Base-by-base conservation (phyloP, 257 asterid genomes). In the Solanum gracilifrons region DNA sequence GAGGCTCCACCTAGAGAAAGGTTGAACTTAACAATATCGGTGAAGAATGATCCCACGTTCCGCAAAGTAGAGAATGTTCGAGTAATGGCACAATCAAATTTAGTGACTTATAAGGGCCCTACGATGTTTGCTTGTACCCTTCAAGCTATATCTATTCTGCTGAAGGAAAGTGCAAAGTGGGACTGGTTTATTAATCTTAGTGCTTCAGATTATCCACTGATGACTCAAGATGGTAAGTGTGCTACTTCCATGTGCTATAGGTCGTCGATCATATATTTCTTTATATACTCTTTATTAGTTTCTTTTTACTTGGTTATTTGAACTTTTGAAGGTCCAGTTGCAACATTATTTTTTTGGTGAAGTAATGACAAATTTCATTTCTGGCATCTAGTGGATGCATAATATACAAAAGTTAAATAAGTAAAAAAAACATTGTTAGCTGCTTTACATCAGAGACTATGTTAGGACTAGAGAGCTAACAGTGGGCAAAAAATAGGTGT, bases 101-200 rank as follows among this genome's bases (percentile, higher is more conserved):
- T 97, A 95, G 99, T 97, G 77, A 97, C 99, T 0, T 97, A 97
- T 86, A 97, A 97, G 88, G 99, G 99, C 41, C 99, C 99, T 9
- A 96, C 99, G 4, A 97, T 97, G 99, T 92, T 96, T 90, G 99
- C 99, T 86, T 92, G 95, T 86, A 97, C 99, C 86, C 97, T 97
- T 51, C 98, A 97, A 90, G 99, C 98, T 20, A 92, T 96, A 37
- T 94, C 99, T 3, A 94, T 96, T 89, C 88, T 97, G 92, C 89
- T 96, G 94, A 97, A 92, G 90, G 98, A 97, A 91, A 93, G 97
- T 88, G 87, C 89, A 87, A 90, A 89, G 48, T 97, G 99, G 99
- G 99, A 96, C 89, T 97, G 99, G 99, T 97, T 97, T 95, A 97
- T 97, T 46, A 97, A 97, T 92, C 96, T 97, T 23, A 97, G 99